Evolutionary conservation across 2,329 filamentous ascomycete genomes (phyloP).

Genomic region (Penicillium sp.): DNA sequence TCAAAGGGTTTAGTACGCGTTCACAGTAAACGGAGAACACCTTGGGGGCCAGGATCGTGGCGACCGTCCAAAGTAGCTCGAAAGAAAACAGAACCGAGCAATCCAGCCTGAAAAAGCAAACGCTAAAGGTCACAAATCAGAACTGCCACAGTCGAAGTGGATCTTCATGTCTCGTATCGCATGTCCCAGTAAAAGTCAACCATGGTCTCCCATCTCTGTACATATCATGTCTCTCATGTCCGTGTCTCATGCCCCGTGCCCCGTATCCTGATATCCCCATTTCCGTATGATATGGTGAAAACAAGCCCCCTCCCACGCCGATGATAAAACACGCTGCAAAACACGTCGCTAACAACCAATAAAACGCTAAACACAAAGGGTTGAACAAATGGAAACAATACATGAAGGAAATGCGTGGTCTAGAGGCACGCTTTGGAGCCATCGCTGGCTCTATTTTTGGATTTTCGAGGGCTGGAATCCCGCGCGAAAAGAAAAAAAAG

Average conservation of each 20-base stretch:
- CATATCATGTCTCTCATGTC: background rate
- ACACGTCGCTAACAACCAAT: constrained; percentile 14
- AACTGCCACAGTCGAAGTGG: background rate
- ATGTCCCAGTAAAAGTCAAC: background rate
- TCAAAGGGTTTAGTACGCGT: constrained; percentile 8
- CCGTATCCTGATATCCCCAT: constrained; percentile 4
- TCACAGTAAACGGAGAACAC: background rate
- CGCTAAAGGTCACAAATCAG: constrained; percentile 1
- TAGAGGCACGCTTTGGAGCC: background rate
- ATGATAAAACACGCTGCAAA: background rate
- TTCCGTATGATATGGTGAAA: constrained; percentile 14
- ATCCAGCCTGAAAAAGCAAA: constrained; percentile 4
- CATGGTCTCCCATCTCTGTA: constrained; percentile 4
- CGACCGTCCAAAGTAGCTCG: background rate
- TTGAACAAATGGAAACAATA: background rate
- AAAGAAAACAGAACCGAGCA: background rate
- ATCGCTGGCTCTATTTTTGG: background rate
- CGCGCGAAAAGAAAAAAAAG: background rate
- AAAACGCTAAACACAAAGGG: constrained; percentile 6
- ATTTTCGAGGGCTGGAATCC: background rate
- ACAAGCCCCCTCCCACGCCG: background rate
- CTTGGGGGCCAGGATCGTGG: background rate
- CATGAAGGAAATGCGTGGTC: background rate
- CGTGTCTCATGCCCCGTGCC: background rate
- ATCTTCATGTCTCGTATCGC: constrained; percentile 16